Conservation (phyloP, 1,284 basidiomycete genomes). For the Athelia sp. region DNA sequence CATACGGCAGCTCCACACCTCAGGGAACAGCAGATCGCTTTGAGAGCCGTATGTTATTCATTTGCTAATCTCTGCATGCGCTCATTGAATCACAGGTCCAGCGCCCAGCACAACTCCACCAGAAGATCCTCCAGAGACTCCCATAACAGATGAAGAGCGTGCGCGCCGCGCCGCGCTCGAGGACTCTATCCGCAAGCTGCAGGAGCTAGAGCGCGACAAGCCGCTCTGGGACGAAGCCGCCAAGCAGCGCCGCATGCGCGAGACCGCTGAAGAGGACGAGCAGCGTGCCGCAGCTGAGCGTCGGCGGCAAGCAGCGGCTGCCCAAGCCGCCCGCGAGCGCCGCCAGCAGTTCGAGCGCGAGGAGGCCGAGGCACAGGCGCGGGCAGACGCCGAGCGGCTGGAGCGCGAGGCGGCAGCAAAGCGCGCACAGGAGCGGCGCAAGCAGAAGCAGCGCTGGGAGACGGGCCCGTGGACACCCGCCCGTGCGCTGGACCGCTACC, state of each 20-base stretch:
- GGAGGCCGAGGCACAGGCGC: conserved; percentile 14
- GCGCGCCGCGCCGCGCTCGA: conserved; percentile 43
- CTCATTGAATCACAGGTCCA: too few relatives aligned
- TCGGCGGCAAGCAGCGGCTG: conserved; percentile 24
- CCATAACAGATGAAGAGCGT: conserved; percentile 26
- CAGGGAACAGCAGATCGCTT: too few relatives aligned
- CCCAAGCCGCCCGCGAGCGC: conserved; percentile 27
- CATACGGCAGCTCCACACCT: too few relatives aligned
- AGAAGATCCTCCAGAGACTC: background rate
- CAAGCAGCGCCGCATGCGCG: conserved; percentile 37
- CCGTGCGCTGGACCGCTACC: conserved; percentile 65
- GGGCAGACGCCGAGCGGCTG: conserved; percentile 22
- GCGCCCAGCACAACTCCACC: too few relatives aligned
- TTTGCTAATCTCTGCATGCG: too few relatives aligned
- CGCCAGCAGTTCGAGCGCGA: conserved; percentile 24
- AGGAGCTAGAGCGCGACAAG: conserved; percentile 60
- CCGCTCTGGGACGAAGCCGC: conserved; percentile 57
- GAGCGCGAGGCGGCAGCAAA: conserved; percentile 27
- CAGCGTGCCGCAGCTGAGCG: conserved; percentile 28
- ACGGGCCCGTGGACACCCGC: conserved; percentile 52
- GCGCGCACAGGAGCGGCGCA: conserved; percentile 34
- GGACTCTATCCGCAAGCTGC: conserved; percentile 63
- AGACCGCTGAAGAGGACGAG: conserved; percentile 41
- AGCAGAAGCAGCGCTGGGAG: conserved; percentile 43
- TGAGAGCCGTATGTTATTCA: too few relatives aligned